Conservation (phyloP, 495 filamentous ascomycete genomes). For the Penicillium cataractarum region DNA sequence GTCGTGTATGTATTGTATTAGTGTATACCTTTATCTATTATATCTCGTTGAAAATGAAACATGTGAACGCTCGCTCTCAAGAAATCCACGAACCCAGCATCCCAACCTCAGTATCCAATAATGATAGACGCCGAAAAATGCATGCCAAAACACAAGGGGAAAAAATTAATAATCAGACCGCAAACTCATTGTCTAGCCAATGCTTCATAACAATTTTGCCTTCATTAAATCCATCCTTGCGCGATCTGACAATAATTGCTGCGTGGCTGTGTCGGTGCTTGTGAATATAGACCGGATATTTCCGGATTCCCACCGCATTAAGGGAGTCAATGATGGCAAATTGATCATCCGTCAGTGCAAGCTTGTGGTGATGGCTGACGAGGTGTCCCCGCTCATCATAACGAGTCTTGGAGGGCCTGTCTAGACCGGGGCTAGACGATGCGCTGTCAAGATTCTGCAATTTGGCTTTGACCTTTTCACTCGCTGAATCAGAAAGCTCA, state of each 20-base stretch:
- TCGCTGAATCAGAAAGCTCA: conserved; percentile 10
- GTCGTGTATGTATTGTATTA: conserved; percentile 1
- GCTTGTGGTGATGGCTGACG: conserved; percentile 50
- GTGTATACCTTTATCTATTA: background rate
- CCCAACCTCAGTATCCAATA: background rate
- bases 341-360: conserved; percentile 78
- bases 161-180: conserved; percentile 44
- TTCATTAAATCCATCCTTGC: conserved; percentile 67
- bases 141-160: background rate
- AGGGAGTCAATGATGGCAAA: conserved; percentile 80
- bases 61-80: background rate
- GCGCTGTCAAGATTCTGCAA: background rate
- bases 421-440: background rate
- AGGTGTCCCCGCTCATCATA: background rate
- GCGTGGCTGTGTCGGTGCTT: conserved; percentile 80
- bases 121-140: background rate
- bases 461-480: background rate
- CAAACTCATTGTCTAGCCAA: conserved; percentile 78
- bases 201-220: conserved; percentile 79
- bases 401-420: background rate
- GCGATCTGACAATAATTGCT: conserved; percentile 79
- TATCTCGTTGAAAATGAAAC: background rate
- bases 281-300: conserved; percentile 87
- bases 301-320: conserved; percentile 74
- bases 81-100: background rate